phyloP scores from a whole-genome alignment of 352 stramenopile genomes.

The Globisporangium camurandrum region DNA sequence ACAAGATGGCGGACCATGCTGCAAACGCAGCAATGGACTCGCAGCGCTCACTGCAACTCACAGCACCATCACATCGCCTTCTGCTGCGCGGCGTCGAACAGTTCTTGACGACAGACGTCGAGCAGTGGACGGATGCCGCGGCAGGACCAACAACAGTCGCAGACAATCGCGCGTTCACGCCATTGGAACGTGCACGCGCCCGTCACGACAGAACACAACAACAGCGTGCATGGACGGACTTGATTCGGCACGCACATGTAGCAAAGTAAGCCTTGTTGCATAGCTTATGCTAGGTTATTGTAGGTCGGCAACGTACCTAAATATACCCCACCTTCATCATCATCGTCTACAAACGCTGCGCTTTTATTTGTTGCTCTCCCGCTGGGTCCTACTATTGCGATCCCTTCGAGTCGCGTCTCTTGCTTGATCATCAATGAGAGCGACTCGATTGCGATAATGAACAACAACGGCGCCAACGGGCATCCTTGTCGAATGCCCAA shows the following conservation, averaged over 20 bases:
- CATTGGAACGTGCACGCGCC: background rate
- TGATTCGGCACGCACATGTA: background rate
- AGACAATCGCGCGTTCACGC: background rate
- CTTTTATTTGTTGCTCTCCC: no score
- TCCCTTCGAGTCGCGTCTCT: background rate
- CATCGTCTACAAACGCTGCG: background rate
- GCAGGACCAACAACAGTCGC: background rate
- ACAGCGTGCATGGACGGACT: background rate
- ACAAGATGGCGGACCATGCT: conserved; percentile 7
- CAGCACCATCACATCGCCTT: background rate
- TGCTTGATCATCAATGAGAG: conserved; percentile 10
- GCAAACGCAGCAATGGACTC: conserved; percentile 6
- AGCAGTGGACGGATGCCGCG: background rate
- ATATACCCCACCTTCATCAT: conserved; percentile 2
- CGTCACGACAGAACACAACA: background rate
- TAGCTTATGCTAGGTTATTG: background rate
- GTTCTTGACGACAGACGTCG: background rate
- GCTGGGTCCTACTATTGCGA: background rate
- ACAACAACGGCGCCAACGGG: conserved; percentile 17
- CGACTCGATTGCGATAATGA: conserved; percentile 16
- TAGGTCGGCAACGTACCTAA: conserved; percentile 2
- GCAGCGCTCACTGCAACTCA: background rate
- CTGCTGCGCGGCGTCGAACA: no score
- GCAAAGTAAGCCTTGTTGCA: background rate
- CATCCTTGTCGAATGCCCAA: conserved; percentile 20